Evolutionary conservation across 441 rosid genomes (phyloP).

Genomic region (Capsella rubella): DNA sequence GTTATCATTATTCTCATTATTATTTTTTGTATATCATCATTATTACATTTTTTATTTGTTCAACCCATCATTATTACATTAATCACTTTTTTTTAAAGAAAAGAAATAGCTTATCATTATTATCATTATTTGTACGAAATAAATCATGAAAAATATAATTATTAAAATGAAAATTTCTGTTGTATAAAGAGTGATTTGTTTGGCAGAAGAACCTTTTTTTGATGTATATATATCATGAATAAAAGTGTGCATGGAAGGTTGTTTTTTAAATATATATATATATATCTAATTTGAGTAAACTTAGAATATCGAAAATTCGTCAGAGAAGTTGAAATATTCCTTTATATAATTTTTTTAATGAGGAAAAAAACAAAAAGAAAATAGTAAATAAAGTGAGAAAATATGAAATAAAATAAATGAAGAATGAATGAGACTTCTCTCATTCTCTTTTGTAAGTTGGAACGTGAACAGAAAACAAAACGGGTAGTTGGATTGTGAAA

Average conservation of each 20-base stretch:
- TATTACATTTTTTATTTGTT: too few relatives aligned
- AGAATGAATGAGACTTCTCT: slow-evolving; percentile 28
- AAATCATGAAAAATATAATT: not conserved
- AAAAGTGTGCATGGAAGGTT: slow-evolving; percentile 14
- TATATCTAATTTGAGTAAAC: slow-evolving; percentile 32
- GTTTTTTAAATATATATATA: not conserved
- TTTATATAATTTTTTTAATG: slow-evolving; percentile 3
- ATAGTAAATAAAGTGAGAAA: not conserved
- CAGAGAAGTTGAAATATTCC: slow-evolving; percentile 42
- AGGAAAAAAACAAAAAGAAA: not conserved
- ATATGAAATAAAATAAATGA: slow-evolving; percentile 17
- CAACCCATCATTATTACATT: not conserved
- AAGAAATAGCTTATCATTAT: slow-evolving; percentile 22
- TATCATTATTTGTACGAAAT: slow-evolving; percentile 24
- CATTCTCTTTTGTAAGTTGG: slow-evolving; percentile 46
- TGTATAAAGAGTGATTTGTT: not conserved
- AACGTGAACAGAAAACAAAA: slow-evolving; percentile 37
- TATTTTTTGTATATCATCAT: not conserved
- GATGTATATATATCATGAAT: slow-evolving; percentile 8
- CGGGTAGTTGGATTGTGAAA: slow-evolving; percentile 46
- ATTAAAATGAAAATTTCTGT: not conserved
- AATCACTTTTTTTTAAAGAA: not conserved
- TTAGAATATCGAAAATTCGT: slow-evolving; percentile 22
- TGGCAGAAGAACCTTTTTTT: slow-evolving; percentile 20
- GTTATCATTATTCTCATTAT: slow-evolving; percentile 33